Percentiles rank a stretch among this genome's conserved stretches.
These are phyloP conservation scores for Ophiocytium majus DNA, from an alignment of 352 stramenopile genomes.

Conservation along the genomic window DNA sequence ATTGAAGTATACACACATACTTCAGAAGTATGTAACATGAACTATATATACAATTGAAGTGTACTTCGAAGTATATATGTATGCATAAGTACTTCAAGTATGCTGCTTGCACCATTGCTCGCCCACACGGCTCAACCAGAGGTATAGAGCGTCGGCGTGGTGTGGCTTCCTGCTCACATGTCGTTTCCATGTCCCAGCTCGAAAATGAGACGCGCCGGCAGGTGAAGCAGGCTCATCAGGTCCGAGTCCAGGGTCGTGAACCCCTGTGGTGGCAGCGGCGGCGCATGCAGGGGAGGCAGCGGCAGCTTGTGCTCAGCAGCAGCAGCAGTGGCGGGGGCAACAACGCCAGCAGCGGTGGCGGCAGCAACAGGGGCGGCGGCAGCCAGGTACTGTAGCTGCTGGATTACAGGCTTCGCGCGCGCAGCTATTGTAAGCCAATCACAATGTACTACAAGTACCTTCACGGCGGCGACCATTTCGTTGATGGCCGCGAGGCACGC, in stretches of 20 bases:
- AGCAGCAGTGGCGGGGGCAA: neutral
- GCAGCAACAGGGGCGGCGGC: neutral
- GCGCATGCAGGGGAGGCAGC: neutral
- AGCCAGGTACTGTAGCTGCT: neutral
- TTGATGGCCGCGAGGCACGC: neutral
- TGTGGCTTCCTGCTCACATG: no score
- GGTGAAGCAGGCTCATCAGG: constrained; percentile 77
- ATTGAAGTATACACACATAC: no score
- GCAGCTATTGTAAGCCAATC: neutral
- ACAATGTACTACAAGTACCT: constrained; percentile 23
- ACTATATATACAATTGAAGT: no score
- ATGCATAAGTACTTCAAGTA: no score
- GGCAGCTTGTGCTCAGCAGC: neutral
- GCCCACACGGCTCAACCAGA: no score
- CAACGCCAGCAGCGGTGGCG: neutral
- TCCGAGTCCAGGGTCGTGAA: constrained; percentile 80
- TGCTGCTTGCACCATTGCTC: no score
- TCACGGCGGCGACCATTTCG: constrained; percentile 66
- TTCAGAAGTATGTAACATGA: no score
- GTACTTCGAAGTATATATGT: no score
- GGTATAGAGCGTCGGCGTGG: no score
- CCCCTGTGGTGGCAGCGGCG: constrained; percentile 57
- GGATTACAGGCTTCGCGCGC: neutral
- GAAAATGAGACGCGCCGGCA: constrained; percentile 61
- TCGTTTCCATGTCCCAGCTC: constrained; percentile 52